These are phyloP conservation scores for Tolypocladium guangdongense DNA, from an alignment of 2,329 filamentous ascomycete genomes.

Conservation along the genomic window DNA sequence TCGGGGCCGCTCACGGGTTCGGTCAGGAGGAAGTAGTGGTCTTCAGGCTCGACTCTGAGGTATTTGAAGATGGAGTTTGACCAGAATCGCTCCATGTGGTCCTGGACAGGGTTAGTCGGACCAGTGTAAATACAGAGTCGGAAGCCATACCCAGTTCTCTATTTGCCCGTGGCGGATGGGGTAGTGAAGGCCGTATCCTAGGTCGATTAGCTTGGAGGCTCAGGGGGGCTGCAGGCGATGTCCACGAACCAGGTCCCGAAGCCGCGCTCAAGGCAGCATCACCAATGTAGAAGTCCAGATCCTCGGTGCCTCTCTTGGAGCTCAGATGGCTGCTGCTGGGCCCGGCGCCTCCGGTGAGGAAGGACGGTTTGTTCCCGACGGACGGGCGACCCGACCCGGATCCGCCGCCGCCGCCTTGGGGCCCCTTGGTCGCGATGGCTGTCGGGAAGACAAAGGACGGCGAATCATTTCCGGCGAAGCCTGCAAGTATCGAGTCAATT, in stretches of 20 bases:
- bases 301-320: slow-evolving; percentile 89
- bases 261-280: slow-evolving; percentile 85
- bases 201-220: slow-evolving; percentile 3
- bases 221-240: slow-evolving; percentile 11
- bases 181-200: slow-evolving; percentile 92
- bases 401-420: slow-evolving; percentile 57
- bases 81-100: slow-evolving; percentile 99
- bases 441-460: slow-evolving; percentile 99
- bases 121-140: neutral
- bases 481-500: slow-evolving; percentile 34
- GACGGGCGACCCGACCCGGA: slow-evolving; percentile 81
- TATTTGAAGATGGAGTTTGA: slow-evolving; percentile 99
- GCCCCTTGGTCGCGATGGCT: slow-evolving; percentile 89
- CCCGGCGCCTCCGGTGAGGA: slow-evolving; percentile 82
- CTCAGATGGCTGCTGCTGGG: slow-evolving; percentile 65
- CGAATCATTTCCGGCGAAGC: slow-evolving; percentile 98
- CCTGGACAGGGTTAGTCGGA: slow-evolving; percentile 39
- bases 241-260: slow-evolving; percentile 60
- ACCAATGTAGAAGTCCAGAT: slow-evolving; percentile 97
- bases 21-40: slow-evolving; percentile 96
- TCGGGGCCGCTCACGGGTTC: slow-evolving; percentile 66
- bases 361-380: slow-evolving; percentile 90
- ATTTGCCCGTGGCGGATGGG: slow-evolving; percentile 96
- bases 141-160: slow-evolving; percentile 77
- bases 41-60: slow-evolving; percentile 91